phyloP scores from a whole-genome alignment of 768 basidiomycete genomes.

The Holtermanniella nyarrowii region DNA sequence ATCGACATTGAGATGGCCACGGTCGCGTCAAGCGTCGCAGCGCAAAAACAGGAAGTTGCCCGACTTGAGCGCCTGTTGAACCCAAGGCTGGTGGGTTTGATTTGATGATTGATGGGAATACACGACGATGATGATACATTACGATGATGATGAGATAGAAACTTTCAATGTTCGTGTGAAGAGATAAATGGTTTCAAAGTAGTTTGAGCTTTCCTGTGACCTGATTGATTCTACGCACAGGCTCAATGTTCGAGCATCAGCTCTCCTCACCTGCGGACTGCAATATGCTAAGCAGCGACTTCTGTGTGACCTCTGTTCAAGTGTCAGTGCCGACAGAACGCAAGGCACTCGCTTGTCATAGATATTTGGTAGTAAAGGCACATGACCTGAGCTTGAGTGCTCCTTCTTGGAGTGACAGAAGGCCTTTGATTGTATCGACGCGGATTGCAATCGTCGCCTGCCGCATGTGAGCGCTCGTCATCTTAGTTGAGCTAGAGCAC shows the following conservation, averaged over 20 bases:
- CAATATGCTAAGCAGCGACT: slow-evolving; percentile 68
- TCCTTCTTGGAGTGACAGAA: slow-evolving; percentile 70
- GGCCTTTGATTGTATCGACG: slow-evolving; percentile 67
- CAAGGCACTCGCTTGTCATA: slow-evolving; percentile 49
- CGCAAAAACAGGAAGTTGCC: too few species aligned
- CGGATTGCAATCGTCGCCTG: slow-evolving; percentile 93
- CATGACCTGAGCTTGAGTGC: slow-evolving; percentile 81
- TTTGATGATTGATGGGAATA: too few species aligned
- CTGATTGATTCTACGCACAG: slow-evolving; percentile 68
- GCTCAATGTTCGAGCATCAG: slow-evolving; percentile 46
- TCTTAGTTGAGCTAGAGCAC: slow-evolving; percentile 44
- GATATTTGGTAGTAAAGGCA: slow-evolving; percentile 74
- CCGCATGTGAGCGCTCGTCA: slow-evolving; percentile 45
- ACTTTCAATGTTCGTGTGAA: too few species aligned
- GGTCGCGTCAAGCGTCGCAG: too few species aligned
- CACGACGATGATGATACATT: too few species aligned
- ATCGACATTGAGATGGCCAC: too few species aligned
- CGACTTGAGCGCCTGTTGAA: too few species aligned
- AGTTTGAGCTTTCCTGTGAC: slow-evolving; percentile 58
- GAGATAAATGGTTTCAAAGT: too few species aligned
- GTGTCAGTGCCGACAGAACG: slow-evolving; percentile 2
- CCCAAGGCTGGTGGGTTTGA: too few species aligned
- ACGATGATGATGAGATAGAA: too few species aligned
- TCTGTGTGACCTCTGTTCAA: slow-evolving; percentile 64
- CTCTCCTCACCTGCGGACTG: slow-evolving; percentile 75